Conservation (phyloP, 2,329 filamentous ascomycete genomes). For the Colletotrichum sp. region DNA sequence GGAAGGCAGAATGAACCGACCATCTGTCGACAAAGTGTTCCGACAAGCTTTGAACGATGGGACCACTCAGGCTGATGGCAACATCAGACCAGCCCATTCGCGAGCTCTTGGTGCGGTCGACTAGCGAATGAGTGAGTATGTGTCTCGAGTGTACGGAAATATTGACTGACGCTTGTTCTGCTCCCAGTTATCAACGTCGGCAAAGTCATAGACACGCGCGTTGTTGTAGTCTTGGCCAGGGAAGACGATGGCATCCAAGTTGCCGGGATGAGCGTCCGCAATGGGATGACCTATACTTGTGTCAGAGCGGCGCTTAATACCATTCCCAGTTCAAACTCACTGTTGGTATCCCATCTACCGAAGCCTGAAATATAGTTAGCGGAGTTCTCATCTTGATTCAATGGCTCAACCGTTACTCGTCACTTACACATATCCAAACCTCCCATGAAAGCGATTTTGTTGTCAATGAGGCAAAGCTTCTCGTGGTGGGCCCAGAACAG, state of each 20-base stretch:
- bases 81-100: slow-evolving; percentile 96
- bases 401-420: not conserved
- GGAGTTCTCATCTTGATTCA: not conserved
- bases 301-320: slow-evolving; percentile 8
- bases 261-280: slow-evolving; percentile 80
- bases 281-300: slow-evolving; percentile 68
- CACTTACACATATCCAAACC: slow-evolving; percentile 78
- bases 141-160: not conserved
- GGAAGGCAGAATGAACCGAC: slow-evolving; percentile 40
- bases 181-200: slow-evolving; percentile 78
- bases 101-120: slow-evolving; percentile 79
- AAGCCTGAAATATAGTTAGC: slow-evolving; percentile 58
- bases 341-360: slow-evolving; percentile 86
- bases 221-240: slow-evolving; percentile 96
- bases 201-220: slow-evolving; percentile 81
- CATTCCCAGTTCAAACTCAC: slow-evolving; percentile 37
- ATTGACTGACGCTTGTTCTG: slow-evolving; percentile 72
- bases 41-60: slow-evolving; percentile 75
- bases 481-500: slow-evolving; percentile 95
- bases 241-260: slow-evolving; percentile 79
- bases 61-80: slow-evolving; percentile 76
- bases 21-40: slow-evolving; percentile 85
- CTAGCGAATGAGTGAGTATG: slow-evolving; percentile 31
- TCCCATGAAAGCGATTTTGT: slow-evolving; percentile 86
- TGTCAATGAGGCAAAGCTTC: slow-evolving; percentile 85